These are phyloP conservation scores for Albizia julibrissin DNA, from an alignment of 306 rosid genomes.

Conservation along the genomic window DNA sequence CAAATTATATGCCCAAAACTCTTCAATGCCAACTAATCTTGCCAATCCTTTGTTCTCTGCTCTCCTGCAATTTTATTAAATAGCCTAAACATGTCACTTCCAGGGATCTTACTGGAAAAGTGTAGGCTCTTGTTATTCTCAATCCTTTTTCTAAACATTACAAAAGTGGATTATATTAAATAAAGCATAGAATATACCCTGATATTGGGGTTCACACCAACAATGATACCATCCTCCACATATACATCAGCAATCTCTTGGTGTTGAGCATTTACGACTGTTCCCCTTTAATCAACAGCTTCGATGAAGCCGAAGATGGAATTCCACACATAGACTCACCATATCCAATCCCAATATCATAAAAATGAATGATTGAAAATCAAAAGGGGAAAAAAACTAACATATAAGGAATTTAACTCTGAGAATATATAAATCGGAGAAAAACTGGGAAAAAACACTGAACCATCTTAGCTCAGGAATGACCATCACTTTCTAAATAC, in stretches of 20 bases:
- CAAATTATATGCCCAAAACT: too few species aligned
- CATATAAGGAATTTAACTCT: background rate
- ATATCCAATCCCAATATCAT: constrained; percentile 63
- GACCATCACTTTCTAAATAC: background rate
- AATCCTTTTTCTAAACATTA: too few species aligned
- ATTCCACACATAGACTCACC: constrained; percentile 50
- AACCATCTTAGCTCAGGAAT: background rate
- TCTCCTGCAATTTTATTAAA: too few species aligned
- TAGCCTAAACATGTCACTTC: too few species aligned
- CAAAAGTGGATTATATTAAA: background rate
- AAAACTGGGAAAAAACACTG: background rate
- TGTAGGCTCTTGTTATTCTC: too few species aligned
- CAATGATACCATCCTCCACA: constrained; percentile 72
- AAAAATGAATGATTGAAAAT: constrained; percentile 50
- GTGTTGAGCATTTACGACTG: constrained; percentile 78
- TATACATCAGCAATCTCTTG: constrained; percentile 85
- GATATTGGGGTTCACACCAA: constrained; percentile 72
- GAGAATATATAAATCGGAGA: background rate
- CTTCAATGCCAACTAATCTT: too few species aligned
- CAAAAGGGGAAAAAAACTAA: background rate
- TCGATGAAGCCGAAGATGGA: constrained; percentile 41
- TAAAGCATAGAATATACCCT: constrained; percentile 33
- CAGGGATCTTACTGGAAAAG: too few species aligned
- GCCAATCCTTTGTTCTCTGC: too few species aligned
- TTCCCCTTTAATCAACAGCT: constrained; percentile 84